phyloP scores from a whole-genome alignment of 257 asterid genomes.

The Solanum sparsipilum region DNA sequence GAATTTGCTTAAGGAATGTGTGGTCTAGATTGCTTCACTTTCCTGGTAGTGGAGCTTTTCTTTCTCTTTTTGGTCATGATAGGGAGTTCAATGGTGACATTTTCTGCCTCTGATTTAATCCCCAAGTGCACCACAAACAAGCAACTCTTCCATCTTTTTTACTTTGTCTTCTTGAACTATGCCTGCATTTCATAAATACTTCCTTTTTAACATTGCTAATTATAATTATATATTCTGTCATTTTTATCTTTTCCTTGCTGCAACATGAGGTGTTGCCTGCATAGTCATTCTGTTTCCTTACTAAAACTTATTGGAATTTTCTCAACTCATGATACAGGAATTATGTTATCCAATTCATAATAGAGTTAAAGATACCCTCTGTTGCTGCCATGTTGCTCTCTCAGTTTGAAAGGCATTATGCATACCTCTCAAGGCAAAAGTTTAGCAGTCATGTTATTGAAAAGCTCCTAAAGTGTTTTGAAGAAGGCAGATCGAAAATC shows the following conservation, averaged over 20 bases:
- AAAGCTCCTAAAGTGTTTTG: slow-evolving; percentile 18
- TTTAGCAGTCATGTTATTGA: slow-evolving; percentile 41
- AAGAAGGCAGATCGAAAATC: slow-evolving; percentile 16
- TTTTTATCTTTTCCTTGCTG: not conserved
- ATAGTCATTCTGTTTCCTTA: not conserved
- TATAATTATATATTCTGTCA: not conserved
- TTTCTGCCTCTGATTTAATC: not conserved
- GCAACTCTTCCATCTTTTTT: not conserved
- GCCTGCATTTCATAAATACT: not conserved
- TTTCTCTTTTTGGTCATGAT: not conserved
- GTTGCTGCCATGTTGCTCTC: slow-evolving; percentile 16
- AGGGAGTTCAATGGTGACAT: not conserved
- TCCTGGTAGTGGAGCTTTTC: not conserved
- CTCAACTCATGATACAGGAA: slow-evolving; percentile 18
- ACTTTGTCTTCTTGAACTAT: not conserved
- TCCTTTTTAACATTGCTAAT: not conserved
- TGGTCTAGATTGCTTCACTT: not conserved
- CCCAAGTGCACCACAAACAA: not conserved
- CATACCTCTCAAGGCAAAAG: slow-evolving; percentile 29
- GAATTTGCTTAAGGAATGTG: not conserved
- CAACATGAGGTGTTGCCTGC: not conserved
- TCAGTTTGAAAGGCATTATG: slow-evolving; percentile 24
- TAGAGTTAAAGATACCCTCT: slow-evolving; percentile 24
- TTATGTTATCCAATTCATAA: slow-evolving; percentile 35
- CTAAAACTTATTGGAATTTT: not conserved